phyloP scores from a whole-genome alignment of 805 yeast species.

The Metschnikowia continentalis region DNA sequence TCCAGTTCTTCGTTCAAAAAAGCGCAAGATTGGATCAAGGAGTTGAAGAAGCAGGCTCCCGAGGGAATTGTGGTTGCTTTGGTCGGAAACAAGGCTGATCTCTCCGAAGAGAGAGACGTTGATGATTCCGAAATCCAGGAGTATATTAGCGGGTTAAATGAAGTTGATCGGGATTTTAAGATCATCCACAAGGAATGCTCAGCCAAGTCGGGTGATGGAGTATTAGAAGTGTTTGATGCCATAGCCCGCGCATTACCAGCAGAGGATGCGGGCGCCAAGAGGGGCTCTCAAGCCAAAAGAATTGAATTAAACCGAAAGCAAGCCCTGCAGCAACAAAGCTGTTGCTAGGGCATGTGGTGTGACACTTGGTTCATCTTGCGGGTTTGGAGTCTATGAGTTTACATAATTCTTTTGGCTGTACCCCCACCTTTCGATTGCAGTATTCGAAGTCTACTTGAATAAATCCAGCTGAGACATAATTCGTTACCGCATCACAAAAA shows the following conservation, averaged over 20 bases:
- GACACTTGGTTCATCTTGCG: not conserved
- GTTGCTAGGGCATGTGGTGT: slow-evolving; percentile 7
- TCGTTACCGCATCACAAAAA: not conserved
- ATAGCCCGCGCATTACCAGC: slow-evolving; percentile 42
- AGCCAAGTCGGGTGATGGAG: slow-evolving; percentile 43
- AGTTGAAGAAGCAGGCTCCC: slow-evolving; percentile 91
- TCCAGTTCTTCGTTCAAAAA: slow-evolving; percentile 92
- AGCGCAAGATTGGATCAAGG: slow-evolving; percentile 98
- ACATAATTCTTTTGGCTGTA: not conserved
- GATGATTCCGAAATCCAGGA: slow-evolving; percentile 43
- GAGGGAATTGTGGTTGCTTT: slow-evolving; percentile 88
- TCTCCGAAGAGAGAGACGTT: slow-evolving; percentile 54
- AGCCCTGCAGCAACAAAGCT: slow-evolving; percentile 16
- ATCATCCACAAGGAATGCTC: slow-evolving; percentile 39
- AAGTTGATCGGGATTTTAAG: slow-evolving; percentile 13
- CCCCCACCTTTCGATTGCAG: not conserved
- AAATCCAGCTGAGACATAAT: not conserved
- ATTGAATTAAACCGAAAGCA: slow-evolving; percentile 17
- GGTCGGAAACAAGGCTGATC: slow-evolving; percentile 89
- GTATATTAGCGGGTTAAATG: slow-evolving; percentile 32
- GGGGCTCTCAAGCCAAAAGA: slow-evolving; percentile 11
- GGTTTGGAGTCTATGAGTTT: not conserved
- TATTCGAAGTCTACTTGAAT: not conserved
- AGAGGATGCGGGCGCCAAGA: slow-evolving; percentile 27
- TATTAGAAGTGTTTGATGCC: slow-evolving; percentile 36